Evolutionary conservation across 2,329 filamentous ascomycete genomes (phyloP), one percentile per base, ranked within the genome.

Genomic region (Fusarium tuaranense): DNA sequence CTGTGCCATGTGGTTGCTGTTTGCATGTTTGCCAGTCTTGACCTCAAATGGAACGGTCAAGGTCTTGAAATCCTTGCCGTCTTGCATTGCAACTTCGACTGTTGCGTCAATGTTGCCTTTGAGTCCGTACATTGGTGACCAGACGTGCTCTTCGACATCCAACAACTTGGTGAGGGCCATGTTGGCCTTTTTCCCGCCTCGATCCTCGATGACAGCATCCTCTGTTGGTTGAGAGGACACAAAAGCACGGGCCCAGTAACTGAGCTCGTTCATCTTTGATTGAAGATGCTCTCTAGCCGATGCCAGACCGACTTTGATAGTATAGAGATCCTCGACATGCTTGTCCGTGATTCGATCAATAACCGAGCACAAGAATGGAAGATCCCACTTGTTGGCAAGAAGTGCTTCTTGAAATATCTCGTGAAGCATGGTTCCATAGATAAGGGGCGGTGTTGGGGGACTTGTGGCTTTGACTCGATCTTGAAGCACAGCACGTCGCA

Each of bases 41-140:
- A 99, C 90, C 81, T 99, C 97, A 74, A 99, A 94, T 0, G 97
- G 97, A 5, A 98, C 94, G 0, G 95, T 95, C 72, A 98, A 86
- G 7, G 90, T 94, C 70, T 90, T 90, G 57, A 86, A 83, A 34
- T 89, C 87, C n/a, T 88, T 85, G 30, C 91, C 90, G 67, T 97
- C 93, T 65, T 90, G 87, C 87, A 98, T 93, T 0, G 90, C 91
- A 18, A 97, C 93, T 84, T 99, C 94, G 1, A 99, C 94, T 0
- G 97, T 98, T 32, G 97, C 97, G 84, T 99, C 97, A 69, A 99
- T 97, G 78, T 98, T 99, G 34, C 97, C 97, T 82, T 99, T 99
- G 18, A 99, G 87, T 0, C 97, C 97, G 81, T 97, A 99, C 91
- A 95, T 96, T 1, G 97, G 97, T 8, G 96, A 98, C 97, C 97